Evolutionary conservation across 2,329 filamentous ascomycete genomes (phyloP).

Genomic region (Arthrobotrys iridis): DNA sequence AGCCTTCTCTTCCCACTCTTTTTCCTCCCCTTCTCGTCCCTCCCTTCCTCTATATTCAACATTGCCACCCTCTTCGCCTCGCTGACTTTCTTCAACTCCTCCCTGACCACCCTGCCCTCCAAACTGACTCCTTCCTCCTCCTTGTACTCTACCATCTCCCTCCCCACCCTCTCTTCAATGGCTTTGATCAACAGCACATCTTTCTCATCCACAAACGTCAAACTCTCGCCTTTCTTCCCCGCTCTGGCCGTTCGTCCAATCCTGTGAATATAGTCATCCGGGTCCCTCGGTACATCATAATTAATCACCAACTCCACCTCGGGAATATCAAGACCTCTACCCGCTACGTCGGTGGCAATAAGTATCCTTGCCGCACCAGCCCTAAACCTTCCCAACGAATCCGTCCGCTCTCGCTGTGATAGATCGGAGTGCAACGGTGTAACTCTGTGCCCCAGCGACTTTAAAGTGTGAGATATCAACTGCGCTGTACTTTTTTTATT

Average conservation of each 20-base stretch:
- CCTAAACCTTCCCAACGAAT: constrained; percentile 90
- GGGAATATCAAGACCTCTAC: constrained; percentile 93
- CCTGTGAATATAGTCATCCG: constrained; percentile 96
- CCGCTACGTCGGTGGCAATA: constrained; percentile 93
- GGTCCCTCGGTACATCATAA: constrained; percentile 94
- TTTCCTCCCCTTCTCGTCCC: constrained; percentile 86
- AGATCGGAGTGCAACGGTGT: constrained; percentile 90
- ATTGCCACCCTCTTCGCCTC: constrained; percentile 94
- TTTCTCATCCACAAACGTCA: constrained; percentile 90
- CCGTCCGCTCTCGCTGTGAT: constrained; percentile 81
- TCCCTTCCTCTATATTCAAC: constrained; percentile 89
- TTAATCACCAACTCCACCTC: constrained; percentile 91
- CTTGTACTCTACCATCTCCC: constrained; percentile 81
- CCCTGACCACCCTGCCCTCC: constrained; percentile 86
- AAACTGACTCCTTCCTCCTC: constrained; percentile 88
- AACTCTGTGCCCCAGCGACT: constrained; percentile 85
- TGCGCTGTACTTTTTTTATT: constrained; percentile 91
- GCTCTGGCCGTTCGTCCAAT: constrained; percentile 95
- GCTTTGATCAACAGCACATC: constrained; percentile 91
- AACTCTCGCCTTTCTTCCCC: constrained; percentile 80
- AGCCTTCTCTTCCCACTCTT: constrained; percentile 63
- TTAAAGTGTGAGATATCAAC: constrained; percentile 85
- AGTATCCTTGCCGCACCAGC: constrained; percentile 87
- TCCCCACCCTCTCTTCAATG: constrained; percentile 84
- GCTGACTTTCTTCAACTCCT: constrained; percentile 87